Conservation (phyloP, 495 filamentous ascomycete species). For the Penicillium canariense region DNA sequence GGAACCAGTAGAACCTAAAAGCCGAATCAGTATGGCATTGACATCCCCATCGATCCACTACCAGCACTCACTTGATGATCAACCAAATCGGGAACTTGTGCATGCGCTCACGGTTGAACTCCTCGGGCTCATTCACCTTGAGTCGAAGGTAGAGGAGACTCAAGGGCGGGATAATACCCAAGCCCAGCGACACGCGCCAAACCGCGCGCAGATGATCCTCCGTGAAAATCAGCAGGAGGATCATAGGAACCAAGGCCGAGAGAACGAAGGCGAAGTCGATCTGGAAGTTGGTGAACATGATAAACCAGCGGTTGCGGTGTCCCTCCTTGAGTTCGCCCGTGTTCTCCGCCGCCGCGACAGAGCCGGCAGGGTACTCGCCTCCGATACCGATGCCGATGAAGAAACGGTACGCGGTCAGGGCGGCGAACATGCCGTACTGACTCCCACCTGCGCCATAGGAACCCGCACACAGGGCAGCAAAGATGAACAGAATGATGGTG, state of each 20-base stretch:
- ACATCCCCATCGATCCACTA: background rate
- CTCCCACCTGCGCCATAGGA: slow-evolving; percentile 66
- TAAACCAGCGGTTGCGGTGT: slow-evolving; percentile 86
- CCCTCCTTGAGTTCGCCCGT: slow-evolving; percentile 77
- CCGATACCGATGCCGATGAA: slow-evolving; percentile 64
- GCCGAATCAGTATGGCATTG: background rate
- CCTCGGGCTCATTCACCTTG: slow-evolving; percentile 78
- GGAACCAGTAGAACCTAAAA: slow-evolving; percentile 51
- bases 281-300: slow-evolving; percentile 87
- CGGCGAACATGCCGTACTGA: slow-evolving; percentile 68
- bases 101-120: slow-evolving; percentile 65
- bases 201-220: slow-evolving; percentile 68
- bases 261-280: slow-evolving; percentile 81
- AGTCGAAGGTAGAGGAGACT: slow-evolving; percentile 71
- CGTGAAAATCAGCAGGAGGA: slow-evolving; percentile 66
- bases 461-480: slow-evolving; percentile 76
- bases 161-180: slow-evolving; percentile 77
- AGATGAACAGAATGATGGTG: slow-evolving; percentile 78
- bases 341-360: slow-evolving; percentile 79
- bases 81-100: slow-evolving; percentile 48
- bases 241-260: slow-evolving; percentile 69
- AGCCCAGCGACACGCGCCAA: slow-evolving; percentile 73
- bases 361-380: slow-evolving; percentile 89
- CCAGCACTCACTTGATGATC: slow-evolving; percentile 45
- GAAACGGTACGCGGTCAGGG: slow-evolving; percentile 83